Evolutionary conservation across 345 rosid species (phyloP).

Genomic region (Citrus mangshanensis): DNA sequence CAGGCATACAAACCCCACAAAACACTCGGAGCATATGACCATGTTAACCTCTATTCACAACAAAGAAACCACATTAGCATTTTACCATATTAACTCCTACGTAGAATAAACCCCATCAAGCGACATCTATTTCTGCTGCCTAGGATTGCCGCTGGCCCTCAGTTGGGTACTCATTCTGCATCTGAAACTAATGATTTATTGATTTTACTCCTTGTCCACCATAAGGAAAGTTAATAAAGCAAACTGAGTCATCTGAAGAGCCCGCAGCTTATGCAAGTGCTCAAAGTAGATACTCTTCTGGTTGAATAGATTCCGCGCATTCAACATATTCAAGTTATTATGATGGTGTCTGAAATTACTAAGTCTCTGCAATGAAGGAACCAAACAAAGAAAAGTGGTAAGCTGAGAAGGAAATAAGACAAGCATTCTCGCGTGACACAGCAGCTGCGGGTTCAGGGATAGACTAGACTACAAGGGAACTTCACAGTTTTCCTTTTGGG

Average conservation of each 20-base stretch:
- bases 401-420: neutral
- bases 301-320: neutral
- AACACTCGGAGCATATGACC: neutral
- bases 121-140: neutral
- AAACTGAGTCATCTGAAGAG: neutral
- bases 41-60: neutral
- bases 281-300: neutral
- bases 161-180: neutral
- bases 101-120: neutral
- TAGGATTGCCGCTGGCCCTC: neutral
- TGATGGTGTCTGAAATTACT: too few relatives aligned
- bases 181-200: neutral
- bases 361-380: neutral
- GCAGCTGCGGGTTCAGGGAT: neutral
- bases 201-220: neutral
- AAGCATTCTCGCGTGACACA: neutral
- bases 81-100: neutral
- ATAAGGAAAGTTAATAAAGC: neutral
- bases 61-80: neutral
- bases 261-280: too few relatives aligned
- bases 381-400: neutral
- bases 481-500: neutral
- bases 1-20: neutral
- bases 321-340: neutral
- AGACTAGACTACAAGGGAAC: neutral